phyloP scores from a whole-genome alignment of 2,329 filamentous ascomycete species.

The Coleophoma crateriformis region DNA sequence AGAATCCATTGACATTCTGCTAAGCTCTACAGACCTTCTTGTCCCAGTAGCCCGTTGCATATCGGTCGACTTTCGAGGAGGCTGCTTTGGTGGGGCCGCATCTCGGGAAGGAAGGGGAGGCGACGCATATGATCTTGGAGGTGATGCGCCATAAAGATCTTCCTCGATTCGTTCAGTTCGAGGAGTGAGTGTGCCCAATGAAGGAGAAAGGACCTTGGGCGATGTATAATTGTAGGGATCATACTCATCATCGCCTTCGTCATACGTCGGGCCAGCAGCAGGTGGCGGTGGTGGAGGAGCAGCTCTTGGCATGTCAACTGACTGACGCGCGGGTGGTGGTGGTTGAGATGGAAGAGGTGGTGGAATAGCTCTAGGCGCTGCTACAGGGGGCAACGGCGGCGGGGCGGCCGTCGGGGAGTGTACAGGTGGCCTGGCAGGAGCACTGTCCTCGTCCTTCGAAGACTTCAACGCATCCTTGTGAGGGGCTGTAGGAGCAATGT shows the following conservation, averaged over 20 bases:
- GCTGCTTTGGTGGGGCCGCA: constrained; percentile 21
- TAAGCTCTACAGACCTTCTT: constrained; percentile 60
- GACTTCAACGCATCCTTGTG: constrained; percentile 90
- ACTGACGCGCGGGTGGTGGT: constrained; percentile 46
- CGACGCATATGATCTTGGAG: constrained; percentile 23
- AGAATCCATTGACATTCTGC: constrained; percentile 68
- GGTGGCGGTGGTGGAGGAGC: constrained; percentile 49
- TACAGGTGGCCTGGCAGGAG: constrained; percentile 41
- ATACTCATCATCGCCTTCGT: constrained; percentile 64
- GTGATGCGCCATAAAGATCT: constrained; percentile 27
- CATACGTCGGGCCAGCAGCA: constrained; percentile 30
- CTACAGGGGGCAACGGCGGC: constrained; percentile 44
- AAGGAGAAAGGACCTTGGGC: constrained; percentile 19
- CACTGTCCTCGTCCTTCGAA: constrained; percentile 68
- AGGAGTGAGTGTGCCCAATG: constrained; percentile 11
- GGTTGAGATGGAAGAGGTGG: constrained; percentile 62
- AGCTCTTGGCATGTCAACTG: constrained; percentile 64
- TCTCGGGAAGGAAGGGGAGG: constrained; percentile 38
- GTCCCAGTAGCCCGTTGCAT: constrained; percentile 44
- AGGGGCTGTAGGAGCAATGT: constrained; percentile 88
- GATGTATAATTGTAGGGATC: constrained; percentile 57
- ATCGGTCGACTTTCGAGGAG: constrained; percentile 59
- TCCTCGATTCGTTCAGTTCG: constrained; percentile 18
- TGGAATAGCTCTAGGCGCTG: constrained; percentile 54
- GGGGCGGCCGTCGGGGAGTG: constrained; percentile 36